These are phyloP conservation scores for Fusarium sulawesiense DNA, from an alignment of 2,329 filamentous ascomycete genomes.

Conservation along the genomic window DNA sequence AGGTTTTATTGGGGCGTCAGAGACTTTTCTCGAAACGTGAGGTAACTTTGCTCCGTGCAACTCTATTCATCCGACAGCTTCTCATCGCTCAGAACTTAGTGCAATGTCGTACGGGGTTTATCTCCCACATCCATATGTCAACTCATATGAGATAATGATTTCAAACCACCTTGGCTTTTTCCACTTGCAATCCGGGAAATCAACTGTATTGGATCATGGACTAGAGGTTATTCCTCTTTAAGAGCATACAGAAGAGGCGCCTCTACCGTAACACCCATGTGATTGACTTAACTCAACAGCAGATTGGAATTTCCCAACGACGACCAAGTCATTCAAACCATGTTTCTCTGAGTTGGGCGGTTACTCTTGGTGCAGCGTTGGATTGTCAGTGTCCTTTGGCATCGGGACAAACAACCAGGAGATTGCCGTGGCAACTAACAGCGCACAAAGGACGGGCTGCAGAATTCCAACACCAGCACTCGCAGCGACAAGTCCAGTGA, in stretches of 20 bases:
- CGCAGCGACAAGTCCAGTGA: conserved; percentile 64
- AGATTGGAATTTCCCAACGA: neutral
- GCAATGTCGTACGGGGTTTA: neutral
- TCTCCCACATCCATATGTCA: neutral
- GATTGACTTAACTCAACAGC: fast-evolving
- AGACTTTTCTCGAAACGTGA: neutral
- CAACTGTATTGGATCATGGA: neutral
- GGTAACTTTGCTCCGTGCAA: neutral
- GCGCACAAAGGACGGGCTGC: conserved; percentile 63
- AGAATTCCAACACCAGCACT: conserved; percentile 59
- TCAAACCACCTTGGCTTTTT: neutral
- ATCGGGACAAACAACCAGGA: conserved; percentile 60
- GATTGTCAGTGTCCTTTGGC: conserved; percentile 49
- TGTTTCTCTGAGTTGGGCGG: fast-evolving
- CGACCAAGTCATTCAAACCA: neutral
- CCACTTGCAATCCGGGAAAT: neutral
- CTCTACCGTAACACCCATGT: neutral
- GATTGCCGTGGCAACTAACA: conserved; percentile 59
- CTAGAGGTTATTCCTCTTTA: too few relatives aligned
- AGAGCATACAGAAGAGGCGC: neutral
- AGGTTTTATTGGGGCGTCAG: neutral
- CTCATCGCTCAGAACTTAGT: neutral
- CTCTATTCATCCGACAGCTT: neutral
- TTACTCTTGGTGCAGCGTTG: conserved; percentile 51
- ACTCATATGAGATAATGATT: neutral